Conservation (phyloP, 495 filamentous ascomycete species). For the Hypoxylon lienhwacheense region DNA sequence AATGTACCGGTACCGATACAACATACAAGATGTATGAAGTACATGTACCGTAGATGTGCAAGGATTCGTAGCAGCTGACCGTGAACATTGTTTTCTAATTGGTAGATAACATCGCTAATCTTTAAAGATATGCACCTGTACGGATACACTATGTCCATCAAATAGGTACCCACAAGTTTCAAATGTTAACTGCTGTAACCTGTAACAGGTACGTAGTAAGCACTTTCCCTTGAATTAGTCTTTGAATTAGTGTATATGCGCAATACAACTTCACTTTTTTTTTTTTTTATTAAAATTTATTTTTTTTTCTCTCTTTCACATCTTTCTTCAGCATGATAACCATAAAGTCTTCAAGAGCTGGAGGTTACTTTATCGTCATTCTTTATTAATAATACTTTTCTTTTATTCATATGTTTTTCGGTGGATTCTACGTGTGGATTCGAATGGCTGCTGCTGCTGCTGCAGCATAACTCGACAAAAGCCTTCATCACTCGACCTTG, state of each 20-base stretch:
- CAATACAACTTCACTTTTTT: neutral
- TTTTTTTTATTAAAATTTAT: neutral
- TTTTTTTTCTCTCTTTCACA: constrained; percentile 11
- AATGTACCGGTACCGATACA: too few species aligned
- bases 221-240: neutral
- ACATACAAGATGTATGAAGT: too few species aligned
- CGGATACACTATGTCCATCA: too few species aligned
- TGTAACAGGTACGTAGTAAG: too few species aligned
- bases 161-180: too few species aligned
- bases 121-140: too few species aligned
- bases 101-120: too few species aligned
- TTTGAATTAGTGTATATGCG: neutral
- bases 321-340: constrained; percentile 1
- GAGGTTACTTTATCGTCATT: constrained; percentile 8
- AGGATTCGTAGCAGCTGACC: too few species aligned
- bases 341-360: constrained; percentile 5
- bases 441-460: constrained; percentile 33
- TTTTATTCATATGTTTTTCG: constrained; percentile 6
- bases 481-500: constrained; percentile 8
- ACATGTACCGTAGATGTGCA: too few species aligned
- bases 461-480: constrained; percentile 25
- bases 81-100: too few species aligned
- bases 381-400: constrained; percentile 16
- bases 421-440: constrained; percentile 8
- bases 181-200: too few species aligned